phyloP scores from a whole-genome alignment of 257 asterid species.

The Nicotiana obtusifolia region DNA sequence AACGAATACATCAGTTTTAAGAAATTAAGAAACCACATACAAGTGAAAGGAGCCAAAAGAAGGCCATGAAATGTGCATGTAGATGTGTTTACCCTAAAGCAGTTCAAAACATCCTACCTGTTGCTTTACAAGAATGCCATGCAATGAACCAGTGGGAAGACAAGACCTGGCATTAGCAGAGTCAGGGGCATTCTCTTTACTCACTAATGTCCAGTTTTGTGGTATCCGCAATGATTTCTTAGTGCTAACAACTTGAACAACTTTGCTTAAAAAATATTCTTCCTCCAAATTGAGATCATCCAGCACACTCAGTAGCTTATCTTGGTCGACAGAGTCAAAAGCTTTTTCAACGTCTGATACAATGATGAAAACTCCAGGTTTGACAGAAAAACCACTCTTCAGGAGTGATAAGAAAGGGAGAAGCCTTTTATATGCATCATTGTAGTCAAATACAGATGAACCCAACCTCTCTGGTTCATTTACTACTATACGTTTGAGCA shows the following conservation, averaged over 20 bases:
- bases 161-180: constrained; percentile 22
- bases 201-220: constrained; percentile 29
- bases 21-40: background rate
- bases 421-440: constrained; percentile 61
- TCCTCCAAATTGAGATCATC: constrained; percentile 43
- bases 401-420: constrained; percentile 52
- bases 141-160: constrained; percentile 27
- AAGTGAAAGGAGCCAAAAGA: background rate
- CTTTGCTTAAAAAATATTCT: constrained; percentile 48
- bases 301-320: constrained; percentile 67
- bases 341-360: constrained; percentile 88
- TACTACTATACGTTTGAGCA: constrained; percentile 47
- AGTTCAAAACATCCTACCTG: constrained; percentile 44
- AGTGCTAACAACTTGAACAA: constrained; percentile 47
- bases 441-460: constrained; percentile 84
- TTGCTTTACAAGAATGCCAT: constrained; percentile 44
- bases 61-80: background rate
- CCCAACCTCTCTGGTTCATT: constrained; percentile 64
- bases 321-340: constrained; percentile 71
- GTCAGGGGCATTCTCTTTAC: constrained; percentile 23
- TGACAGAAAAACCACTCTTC: constrained; percentile 31
- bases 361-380: constrained; percentile 53
- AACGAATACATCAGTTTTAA: background rate
- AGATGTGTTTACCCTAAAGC: background rate
- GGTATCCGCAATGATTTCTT: constrained; percentile 44